Evolutionary conservation across 495 filamentous ascomycete genomes (phyloP), one percentile per base, ranked within the genome.

Genomic region (Hypoxylon rickii): DNA sequence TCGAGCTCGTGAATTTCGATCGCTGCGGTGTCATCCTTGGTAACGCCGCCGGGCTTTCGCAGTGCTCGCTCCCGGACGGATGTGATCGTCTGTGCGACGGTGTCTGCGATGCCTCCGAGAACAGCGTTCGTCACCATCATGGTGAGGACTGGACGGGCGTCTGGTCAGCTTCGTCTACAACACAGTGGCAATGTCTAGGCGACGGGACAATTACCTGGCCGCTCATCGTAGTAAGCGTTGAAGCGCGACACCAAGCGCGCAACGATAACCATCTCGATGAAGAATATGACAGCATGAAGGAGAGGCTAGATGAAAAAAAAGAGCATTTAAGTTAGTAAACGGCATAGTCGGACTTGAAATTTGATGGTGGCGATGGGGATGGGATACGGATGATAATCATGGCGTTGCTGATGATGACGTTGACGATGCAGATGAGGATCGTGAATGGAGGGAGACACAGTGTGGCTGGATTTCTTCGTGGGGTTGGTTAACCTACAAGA

Each of bases 111-210:
- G 56, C 91, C 93, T 72, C 89, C 90, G 19, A 98, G 83, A 24
- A 98, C 87, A 50, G 94, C 88, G 73, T 98, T 98, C 61, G 90
- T 93, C 55, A 97, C 88, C 94, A 97, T 98, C 70, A 93, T 98
- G 34, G 94, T 98, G 55, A 98, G 79, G 31, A 98, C 90, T 89
- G 52, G 16, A n/a, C n/a, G n/a, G n/a, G n/a, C n/a, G n/a, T n/a
- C n/a, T n/a, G n/a, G n/a, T n/a, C n/a, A n/a, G n/a, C n/a, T n/a
- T n/a, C n/a, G n/a, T n/a, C n/a, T n/a, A n/a, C n/a, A n/a, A n/a
- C n/a, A n/a, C n/a, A n/a, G n/a, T n/a, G n/a, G n/a, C n/a, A n/a
- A n/a, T n/a, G n/a, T n/a, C n/a, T n/a, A 38, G 26, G 15, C 32
- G 15, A 3, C 7, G 17, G 32, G n/a, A 21, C 40, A 63, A 77